Percentiles rank a stretch among this genome's conserved stretches.
Conservation (phyloP, 2,329 filamentous ascomycete species). For the Exophiala dermatitidis region DNA sequence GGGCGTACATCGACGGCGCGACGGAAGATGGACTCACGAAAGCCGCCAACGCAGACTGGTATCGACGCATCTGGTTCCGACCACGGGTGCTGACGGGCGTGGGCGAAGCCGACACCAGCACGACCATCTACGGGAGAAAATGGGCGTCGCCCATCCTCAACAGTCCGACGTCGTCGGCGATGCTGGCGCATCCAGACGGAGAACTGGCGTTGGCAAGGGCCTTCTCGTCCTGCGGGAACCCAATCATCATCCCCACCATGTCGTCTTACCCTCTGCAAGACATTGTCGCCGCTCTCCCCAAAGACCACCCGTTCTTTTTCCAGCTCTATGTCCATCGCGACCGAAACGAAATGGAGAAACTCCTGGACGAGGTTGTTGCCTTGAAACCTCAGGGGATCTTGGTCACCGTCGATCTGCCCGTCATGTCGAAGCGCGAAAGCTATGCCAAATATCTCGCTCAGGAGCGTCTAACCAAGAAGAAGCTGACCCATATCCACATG, state of each 20-base stretch:
- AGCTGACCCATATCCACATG: background rate
- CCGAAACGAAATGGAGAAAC: slow-evolving; percentile 44
- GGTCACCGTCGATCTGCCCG: slow-evolving; percentile 51
- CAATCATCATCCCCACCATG: slow-evolving; percentile 39
- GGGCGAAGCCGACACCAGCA: slow-evolving; percentile 31
- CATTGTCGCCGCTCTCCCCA: slow-evolving; percentile 36
- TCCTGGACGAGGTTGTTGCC: slow-evolving; percentile 41
- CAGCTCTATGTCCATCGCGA: slow-evolving; percentile 58
- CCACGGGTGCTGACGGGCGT: slow-evolving; percentile 41
- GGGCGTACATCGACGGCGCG: slow-evolving; percentile 28
- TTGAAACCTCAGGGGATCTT: slow-evolving; percentile 45
- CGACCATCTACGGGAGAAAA: slow-evolving; percentile 27
- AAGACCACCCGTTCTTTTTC: slow-evolving; percentile 34
- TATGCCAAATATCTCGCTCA: slow-evolving; percentile 45
- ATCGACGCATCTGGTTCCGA: slow-evolving; percentile 42
- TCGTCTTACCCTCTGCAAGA: slow-evolving; percentile 53
- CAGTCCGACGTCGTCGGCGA: slow-evolving; percentile 32
- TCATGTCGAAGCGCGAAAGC: slow-evolving; percentile 49
- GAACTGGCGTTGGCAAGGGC: slow-evolving; percentile 37
- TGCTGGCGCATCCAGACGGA: slow-evolving; percentile 39
- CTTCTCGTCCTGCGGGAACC: slow-evolving; percentile 12
- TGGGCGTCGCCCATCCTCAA: slow-evolving; percentile 22
- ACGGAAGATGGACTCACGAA: slow-evolving; percentile 19
- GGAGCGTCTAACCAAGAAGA: slow-evolving; percentile 29
- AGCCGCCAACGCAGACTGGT: slow-evolving; percentile 27